Conservation (phyloP, 257 asterid genomes). For the Voacanga thouarsii region DNA sequence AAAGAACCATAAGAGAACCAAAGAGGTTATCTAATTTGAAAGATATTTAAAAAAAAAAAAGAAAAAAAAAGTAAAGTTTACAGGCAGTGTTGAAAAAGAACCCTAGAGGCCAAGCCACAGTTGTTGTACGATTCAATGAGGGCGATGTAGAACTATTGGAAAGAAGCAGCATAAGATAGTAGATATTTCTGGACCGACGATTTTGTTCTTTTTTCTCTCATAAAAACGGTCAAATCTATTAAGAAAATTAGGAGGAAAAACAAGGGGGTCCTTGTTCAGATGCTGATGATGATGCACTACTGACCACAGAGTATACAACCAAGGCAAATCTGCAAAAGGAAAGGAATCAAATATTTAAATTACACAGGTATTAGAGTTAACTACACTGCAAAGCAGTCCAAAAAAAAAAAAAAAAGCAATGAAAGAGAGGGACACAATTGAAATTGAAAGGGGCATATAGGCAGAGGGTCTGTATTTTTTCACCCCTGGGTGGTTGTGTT, state of each 20-base stretch:
- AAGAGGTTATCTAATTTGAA: neutral
- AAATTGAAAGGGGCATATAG: too few species aligned
- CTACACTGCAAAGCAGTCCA: neutral
- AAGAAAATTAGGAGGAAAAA: neutral
- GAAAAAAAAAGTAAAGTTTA: neutral
- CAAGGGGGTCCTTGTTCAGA: neutral
- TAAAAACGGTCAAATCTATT: neutral
- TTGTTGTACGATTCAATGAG: neutral
- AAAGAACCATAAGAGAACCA: conserved; percentile 2
- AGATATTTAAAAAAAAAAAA: too few species aligned
- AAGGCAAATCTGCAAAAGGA: neutral
- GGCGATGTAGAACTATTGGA: neutral
- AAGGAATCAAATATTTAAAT: neutral
- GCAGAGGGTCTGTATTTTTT: too few species aligned
- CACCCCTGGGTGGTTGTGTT: too few species aligned
- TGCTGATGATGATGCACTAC: neutral
- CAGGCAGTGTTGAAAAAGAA: neutral
- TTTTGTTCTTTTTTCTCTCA: neutral
- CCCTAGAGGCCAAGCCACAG: conserved; percentile 5
- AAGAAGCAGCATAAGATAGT: neutral
- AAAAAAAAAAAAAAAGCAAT: too few species aligned
- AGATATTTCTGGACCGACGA: neutral
- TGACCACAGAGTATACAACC: neutral
- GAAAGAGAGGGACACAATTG: too few species aligned
- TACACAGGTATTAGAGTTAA: neutral